Evolutionary conservation across 2,329 filamentous ascomycete species (phyloP).

Genomic region (Blumeria hordei): DNA sequence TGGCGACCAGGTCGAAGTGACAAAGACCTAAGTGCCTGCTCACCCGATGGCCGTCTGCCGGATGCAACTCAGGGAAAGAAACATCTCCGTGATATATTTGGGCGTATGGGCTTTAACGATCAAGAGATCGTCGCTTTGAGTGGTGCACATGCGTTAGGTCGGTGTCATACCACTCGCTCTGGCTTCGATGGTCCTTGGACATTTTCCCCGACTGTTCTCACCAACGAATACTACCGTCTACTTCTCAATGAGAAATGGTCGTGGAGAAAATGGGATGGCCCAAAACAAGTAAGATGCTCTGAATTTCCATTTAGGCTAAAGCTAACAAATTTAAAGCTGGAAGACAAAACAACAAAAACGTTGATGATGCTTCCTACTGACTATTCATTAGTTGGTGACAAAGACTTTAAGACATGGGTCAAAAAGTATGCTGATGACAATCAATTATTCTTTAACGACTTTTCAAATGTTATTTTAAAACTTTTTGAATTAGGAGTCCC

Average conservation of each 20-base stretch:
- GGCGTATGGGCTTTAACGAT: conserved; percentile 94
- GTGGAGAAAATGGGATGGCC: conserved; percentile 77
- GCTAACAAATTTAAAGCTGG: conserved; percentile 28
- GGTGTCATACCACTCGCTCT: conserved; percentile 69
- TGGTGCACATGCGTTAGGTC: conserved; percentile 69
- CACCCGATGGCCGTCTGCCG: conserved; percentile 75
- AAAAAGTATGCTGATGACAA: conserved; percentile 82
- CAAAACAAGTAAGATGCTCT: conserved; percentile 31
- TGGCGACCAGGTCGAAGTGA: conserved; percentile 74
- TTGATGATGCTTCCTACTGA: conserved; percentile 97
- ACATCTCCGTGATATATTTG: conserved; percentile 80
- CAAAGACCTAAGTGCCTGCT: conserved; percentile 60
- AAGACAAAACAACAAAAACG: conserved; percentile 66
- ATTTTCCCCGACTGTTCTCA: conserved; percentile 73
- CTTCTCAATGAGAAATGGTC: conserved; percentile 82
- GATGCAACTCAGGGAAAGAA: conserved; percentile 55
- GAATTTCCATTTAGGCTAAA: neutral
- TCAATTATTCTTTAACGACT: conserved; percentile 83
- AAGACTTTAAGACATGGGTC: conserved; percentile 56
- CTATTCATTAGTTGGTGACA: conserved; percentile 68
- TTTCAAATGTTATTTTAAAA: conserved; percentile 51
- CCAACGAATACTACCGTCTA: conserved; percentile 85
- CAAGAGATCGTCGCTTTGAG: conserved; percentile 81
- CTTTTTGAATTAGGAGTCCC: conserved; percentile 90
- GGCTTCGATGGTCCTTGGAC: conserved; percentile 82